A percentile compares a stretch with the other conserved stretches of the same genome.
Evolutionary conservation across 2,329 filamentous ascomycete genomes (phyloP).

Genomic region (Gyromitra esculenta): DNA sequence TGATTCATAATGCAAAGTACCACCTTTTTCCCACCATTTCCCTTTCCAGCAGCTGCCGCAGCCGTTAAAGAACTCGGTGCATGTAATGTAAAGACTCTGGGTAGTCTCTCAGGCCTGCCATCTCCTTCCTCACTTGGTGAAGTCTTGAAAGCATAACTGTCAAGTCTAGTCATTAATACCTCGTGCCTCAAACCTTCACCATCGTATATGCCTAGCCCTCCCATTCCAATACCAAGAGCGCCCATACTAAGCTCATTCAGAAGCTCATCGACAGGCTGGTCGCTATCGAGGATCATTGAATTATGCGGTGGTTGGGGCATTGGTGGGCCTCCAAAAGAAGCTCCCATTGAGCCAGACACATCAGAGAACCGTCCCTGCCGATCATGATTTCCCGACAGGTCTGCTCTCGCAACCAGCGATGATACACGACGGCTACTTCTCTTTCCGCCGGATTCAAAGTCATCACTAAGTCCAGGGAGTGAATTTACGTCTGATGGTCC

Average conservation of each 20-base stretch:
- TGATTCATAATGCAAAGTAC: constrained; percentile 76
- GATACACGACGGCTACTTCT: constrained; percentile 82
- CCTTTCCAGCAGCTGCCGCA: constrained; percentile 59
- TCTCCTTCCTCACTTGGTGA: constrained; percentile 62
- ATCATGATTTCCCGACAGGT: constrained; percentile 72
- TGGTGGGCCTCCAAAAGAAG: constrained; percentile 73
- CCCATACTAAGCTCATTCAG: constrained; percentile 76
- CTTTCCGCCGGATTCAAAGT: constrained; percentile 66
- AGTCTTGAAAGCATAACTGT: constrained; percentile 71
- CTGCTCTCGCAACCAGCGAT: constrained; percentile 86
- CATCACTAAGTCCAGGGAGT: constrained; percentile 75
- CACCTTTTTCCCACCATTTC: constrained; percentile 61
- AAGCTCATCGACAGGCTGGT: constrained; percentile 71
- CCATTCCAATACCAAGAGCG: constrained; percentile 56
- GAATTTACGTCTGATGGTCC: constrained; percentile 47
- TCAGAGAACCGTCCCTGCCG: constrained; percentile 87
- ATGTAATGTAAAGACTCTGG: constrained; percentile 72
- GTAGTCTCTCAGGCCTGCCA: constrained; percentile 61
- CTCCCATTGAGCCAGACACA: constrained; percentile 71
- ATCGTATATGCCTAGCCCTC: constrained; percentile 69
- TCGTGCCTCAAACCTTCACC: constrained; percentile 77
- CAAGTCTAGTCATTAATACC: constrained; percentile 75
- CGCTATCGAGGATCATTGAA: constrained; percentile 48
- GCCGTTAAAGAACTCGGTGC: constrained; percentile 61
- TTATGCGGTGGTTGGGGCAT: constrained; percentile 45